Percentiles rank a stretch among this genome's conserved stretches.
Conservation (phyloP, 176 grass and related monocot genomes). For the Bolboschoenus planiculmis region DNA sequence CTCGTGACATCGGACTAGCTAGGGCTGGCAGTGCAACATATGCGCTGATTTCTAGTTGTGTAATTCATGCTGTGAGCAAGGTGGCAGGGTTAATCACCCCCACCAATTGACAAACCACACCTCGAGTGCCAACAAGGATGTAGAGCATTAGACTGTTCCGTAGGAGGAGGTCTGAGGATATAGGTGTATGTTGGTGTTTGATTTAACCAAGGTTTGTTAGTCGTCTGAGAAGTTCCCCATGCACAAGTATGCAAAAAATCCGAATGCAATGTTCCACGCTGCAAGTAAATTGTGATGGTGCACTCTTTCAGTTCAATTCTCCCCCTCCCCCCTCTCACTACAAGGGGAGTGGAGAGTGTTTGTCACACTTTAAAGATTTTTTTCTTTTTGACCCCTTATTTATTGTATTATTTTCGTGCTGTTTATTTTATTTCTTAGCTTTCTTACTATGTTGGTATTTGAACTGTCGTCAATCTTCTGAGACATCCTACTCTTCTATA, state of each 20-base stretch:
- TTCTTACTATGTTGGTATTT: no score
- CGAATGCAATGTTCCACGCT: slow-evolving; percentile 62
- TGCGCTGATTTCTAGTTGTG: slow-evolving; percentile 72
- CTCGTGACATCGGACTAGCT: slow-evolving; percentile 77
- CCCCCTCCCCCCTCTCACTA: no score
- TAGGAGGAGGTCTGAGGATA: slow-evolving; percentile 60
- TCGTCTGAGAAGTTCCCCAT: slow-evolving; percentile 35
- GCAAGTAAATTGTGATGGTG: no score
- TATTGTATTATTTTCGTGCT: no score
- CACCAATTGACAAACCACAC: slow-evolving; percentile 55
- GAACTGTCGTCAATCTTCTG: no score
- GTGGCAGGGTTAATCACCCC: slow-evolving; percentile 35
- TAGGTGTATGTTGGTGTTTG: slow-evolving; percentile 76
- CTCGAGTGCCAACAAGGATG: slow-evolving; percentile 67
- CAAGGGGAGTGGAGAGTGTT: no score
- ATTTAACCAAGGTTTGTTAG: slow-evolving; percentile 27
- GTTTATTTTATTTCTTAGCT: no score
- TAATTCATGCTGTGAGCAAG: slow-evolving; percentile 52
- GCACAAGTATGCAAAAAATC: slow-evolving; percentile 79
- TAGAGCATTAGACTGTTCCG: slow-evolving; percentile 57
- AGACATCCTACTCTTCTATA: no score
- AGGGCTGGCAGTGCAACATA: slow-evolving; percentile 86
- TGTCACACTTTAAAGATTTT: no score
- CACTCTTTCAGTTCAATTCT: no score
- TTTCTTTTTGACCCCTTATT: no score